Conservation (phyloP, 78 protist species). For the Guillardia theta region DNA sequence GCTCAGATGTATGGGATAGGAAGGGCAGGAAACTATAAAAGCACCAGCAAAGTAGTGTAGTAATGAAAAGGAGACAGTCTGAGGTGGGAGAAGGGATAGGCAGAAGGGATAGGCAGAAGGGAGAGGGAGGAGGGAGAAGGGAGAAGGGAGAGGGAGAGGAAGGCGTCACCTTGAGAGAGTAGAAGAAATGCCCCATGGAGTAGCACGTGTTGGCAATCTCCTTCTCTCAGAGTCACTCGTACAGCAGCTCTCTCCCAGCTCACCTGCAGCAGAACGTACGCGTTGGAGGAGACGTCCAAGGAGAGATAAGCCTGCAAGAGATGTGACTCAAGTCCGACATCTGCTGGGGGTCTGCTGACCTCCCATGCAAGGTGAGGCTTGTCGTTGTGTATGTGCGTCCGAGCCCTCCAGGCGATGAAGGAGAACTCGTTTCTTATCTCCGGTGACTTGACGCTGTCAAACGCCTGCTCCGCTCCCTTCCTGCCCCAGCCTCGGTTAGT, state of each 20-base stretch:
- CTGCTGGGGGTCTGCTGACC: neutral
- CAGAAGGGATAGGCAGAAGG: no score
- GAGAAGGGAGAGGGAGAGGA: no score
- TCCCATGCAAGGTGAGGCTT: constrained; percentile 78
- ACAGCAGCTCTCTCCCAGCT: no score
- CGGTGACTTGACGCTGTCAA: constrained; percentile 56
- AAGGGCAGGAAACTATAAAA: no score
- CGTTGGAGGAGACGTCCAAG: constrained; percentile 58
- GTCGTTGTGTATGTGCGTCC: neutral
- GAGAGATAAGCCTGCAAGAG: constrained; percentile 74
- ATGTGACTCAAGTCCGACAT: no score
- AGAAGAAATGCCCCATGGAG: constrained; percentile 65
- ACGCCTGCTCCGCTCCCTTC: constrained; percentile 33
- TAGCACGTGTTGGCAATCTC: no score
- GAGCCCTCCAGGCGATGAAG: constrained; percentile 62
- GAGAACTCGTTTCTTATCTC: constrained; percentile 21
- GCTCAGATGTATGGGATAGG: no score
- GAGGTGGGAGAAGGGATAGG: no score
- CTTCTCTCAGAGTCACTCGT: no score
- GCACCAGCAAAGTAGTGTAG: no score
- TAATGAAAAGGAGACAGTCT: no score
- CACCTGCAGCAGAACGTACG: constrained; percentile 50
- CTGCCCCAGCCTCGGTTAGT: neutral
- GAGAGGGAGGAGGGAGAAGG: no score
- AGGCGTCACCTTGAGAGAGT: constrained; percentile 78